Evolutionary conservation across 768 basidiomycete species (phyloP).

Genomic region (Coprinopsis sp.): DNA sequence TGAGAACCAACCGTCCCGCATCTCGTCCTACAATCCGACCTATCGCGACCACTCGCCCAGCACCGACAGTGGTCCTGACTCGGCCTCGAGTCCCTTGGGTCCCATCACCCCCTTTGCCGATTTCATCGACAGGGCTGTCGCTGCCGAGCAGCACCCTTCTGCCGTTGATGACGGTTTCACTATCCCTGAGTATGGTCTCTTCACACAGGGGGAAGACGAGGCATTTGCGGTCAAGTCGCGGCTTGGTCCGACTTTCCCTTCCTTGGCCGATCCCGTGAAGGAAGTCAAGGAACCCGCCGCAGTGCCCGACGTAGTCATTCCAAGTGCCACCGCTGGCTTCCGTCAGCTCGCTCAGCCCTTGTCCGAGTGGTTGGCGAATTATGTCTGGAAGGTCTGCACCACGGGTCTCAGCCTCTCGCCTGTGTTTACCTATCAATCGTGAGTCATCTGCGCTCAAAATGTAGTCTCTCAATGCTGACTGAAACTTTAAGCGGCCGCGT

Average conservation of each 20-base stretch:
- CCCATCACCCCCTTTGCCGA: constrained; percentile 76
- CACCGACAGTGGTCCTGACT: constrained; percentile 43
- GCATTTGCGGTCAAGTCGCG: constrained; percentile 1
- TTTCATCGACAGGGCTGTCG: constrained; percentile 69
- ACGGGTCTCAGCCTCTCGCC: constrained; percentile 60
- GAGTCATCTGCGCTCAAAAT: constrained; percentile 25
- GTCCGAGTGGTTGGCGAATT: constrained; percentile 73
- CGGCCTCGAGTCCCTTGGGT: constrained; percentile 63
- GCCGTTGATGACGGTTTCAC: constrained; percentile 11
- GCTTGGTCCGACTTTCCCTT: constrained; percentile 25
- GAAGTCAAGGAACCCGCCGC: constrained; percentile 35
- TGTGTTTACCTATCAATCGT: constrained; percentile 52
- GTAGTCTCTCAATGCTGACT: constrained; percentile 5
- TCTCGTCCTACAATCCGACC: constrained; percentile 55
- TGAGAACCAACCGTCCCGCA: constrained; percentile 29
- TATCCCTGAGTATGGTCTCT: constrained; percentile 7
- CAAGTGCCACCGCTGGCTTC: constrained; percentile 53
- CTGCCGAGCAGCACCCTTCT: constrained; percentile 27
- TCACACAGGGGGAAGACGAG: constrained; percentile 16
- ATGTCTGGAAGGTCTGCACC: constrained; percentile 80
- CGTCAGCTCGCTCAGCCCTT: constrained; percentile 73
- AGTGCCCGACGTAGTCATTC: constrained; percentile 40
- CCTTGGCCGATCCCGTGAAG: constrained; percentile 31
- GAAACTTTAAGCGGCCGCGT: constrained; percentile 8
- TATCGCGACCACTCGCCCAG: constrained; percentile 64